Conservation (phyloP, 2,329 filamentous ascomycete species). For the Aureobasidium sp. region DNA sequence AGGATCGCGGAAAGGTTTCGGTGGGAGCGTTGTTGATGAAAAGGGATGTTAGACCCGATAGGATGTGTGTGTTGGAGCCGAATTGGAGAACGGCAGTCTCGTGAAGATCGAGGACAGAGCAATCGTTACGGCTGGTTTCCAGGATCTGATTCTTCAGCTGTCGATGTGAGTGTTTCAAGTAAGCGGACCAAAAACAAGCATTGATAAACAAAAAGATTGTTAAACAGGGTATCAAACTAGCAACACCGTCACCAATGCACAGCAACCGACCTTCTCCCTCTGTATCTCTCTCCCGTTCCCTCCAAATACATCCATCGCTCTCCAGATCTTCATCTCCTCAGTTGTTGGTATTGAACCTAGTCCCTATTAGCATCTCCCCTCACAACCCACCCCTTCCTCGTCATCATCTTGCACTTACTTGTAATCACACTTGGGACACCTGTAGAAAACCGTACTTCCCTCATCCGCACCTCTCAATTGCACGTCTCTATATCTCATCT, state of each 20-base stretch:
- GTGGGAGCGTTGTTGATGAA: too few species aligned
- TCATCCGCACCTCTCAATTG: constrained; percentile 95
- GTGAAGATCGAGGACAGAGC: too few species aligned
- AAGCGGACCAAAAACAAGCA: not conserved
- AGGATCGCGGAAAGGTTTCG: too few species aligned
- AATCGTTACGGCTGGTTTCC: too few species aligned
- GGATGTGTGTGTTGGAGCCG: too few species aligned
- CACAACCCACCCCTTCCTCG: not conserved
- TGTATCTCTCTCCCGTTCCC: not conserved
- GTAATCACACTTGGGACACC: constrained; percentile 81
- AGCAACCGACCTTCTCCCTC: not conserved
- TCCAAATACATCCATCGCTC: not conserved
- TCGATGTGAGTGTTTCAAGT: not conserved
- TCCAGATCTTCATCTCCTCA: not conserved
- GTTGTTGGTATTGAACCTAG: constrained; percentile 17
- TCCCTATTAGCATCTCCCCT: not conserved
- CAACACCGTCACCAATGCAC: constrained; percentile 8
- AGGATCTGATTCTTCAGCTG: too few species aligned
- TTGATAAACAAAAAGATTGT: constrained; percentile 10
- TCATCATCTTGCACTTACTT: constrained; percentile 52
- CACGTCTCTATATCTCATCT: constrained; percentile 87
- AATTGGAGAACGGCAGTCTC: too few species aligned
- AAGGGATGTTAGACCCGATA: too few species aligned
- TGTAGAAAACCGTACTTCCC: constrained; percentile 93
- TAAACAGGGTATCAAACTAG: constrained; percentile 17